Evolutionary conservation across 495 filamentous ascomycete species (phyloP).

Genomic region (Pyrenopolyporus hunteri): DNA sequence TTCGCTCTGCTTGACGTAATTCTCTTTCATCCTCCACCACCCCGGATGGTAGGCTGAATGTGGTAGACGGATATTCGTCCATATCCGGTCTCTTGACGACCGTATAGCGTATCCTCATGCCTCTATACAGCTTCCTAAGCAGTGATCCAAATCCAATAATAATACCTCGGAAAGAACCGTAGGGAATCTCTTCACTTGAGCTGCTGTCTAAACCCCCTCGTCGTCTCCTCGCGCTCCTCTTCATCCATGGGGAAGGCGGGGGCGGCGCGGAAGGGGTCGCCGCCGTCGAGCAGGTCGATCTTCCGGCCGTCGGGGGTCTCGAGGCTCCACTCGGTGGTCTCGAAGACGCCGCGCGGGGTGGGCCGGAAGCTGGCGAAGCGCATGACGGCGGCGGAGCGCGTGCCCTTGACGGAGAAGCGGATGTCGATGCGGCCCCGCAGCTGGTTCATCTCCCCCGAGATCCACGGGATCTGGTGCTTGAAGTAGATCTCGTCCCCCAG

Average conservation of each 20-base stretch:
- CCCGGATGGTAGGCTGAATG: not conserved
- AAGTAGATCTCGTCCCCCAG: slow-evolving; percentile 96
- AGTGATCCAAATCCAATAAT: not conserved
- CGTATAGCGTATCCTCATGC: not conserved
- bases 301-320: slow-evolving; percentile 68
- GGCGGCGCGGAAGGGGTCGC: slow-evolving; percentile 64
- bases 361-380: slow-evolving; percentile 78
- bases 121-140: not conserved
- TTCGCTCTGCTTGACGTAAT: not conserved
- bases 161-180: not conserved
- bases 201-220: slow-evolving; percentile 54
- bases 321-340: slow-evolving; percentile 78
- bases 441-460: slow-evolving; percentile 91
- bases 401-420: slow-evolving; percentile 84
- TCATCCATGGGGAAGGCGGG: slow-evolving; percentile 41
- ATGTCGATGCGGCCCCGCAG: slow-evolving; percentile 91
- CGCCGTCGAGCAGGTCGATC: slow-evolving; percentile 70
- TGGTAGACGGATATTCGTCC: not conserved
- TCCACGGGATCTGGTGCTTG: slow-evolving; percentile 86
- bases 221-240: slow-evolving; percentile 45
- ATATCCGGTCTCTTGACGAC: not conserved
- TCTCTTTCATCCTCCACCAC: not conserved
- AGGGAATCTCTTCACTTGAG: slow-evolving; percentile 33
- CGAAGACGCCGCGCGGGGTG: slow-evolving; percentile 73
- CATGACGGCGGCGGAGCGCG: slow-evolving; percentile 72